Evolutionary conservation across 768 basidiomycete genomes (phyloP).

Genomic region (Phlebiopsis gigantea): DNA sequence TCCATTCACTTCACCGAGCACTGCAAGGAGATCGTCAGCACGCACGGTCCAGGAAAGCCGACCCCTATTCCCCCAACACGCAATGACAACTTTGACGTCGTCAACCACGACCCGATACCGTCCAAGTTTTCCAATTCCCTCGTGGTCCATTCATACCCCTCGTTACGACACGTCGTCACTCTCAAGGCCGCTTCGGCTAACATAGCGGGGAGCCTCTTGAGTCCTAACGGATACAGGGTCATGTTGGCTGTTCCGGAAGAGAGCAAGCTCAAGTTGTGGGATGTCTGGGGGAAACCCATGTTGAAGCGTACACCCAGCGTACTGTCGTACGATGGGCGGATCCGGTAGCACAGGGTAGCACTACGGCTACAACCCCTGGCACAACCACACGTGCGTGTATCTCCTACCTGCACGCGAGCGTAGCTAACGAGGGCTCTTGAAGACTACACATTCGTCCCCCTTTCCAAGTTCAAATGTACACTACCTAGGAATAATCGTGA

Average conservation of each 20-base stretch:
- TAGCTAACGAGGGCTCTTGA: no score
- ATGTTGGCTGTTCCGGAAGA: slow-evolving; percentile 60
- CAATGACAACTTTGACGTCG: neutral
- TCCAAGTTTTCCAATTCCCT: slow-evolving; percentile 27
- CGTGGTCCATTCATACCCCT: slow-evolving; percentile 55
- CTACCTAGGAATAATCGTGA: neutral
- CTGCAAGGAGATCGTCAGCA: slow-evolving; percentile 80
- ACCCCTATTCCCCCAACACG: slow-evolving; percentile 13
- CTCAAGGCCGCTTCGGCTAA: slow-evolving; percentile 23
- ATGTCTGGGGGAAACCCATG: slow-evolving; percentile 44
- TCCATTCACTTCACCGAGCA: slow-evolving; percentile 73
- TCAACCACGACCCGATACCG: slow-evolving; percentile 9
- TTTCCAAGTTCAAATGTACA: neutral
- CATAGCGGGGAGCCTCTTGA: slow-evolving; percentile 54
- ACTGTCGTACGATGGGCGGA: slow-evolving; percentile 2
- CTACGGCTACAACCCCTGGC: neutral
- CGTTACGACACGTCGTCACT: slow-evolving; percentile 51
- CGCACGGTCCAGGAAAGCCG: slow-evolving; percentile 55
- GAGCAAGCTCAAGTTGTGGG: slow-evolving; percentile 62
- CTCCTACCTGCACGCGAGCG: no score
- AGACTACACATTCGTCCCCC: neutral
- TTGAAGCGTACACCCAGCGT: slow-evolving; percentile 14
- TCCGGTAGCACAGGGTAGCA: slow-evolving; percentile 4
- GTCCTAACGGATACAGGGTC: slow-evolving; percentile 45
- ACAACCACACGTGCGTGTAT: no score